Percentiles rank a stretch among this genome's conserved stretches.
Evolutionary conservation across 306 rosid genomes (phyloP).

Genomic region (Medicago truncatula): MtrunA17r5.0-ANR NC_053049.1:47391001-47391500

Average conservation of each 20-base stretch:
- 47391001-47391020: not conserved
- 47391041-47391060: not conserved
- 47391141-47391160: slow-evolving; percentile 36
- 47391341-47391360: slow-evolving; percentile 22
- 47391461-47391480: not conserved
- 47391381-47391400: slow-evolving; percentile 35
- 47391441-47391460: not conserved
- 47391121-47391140: slow-evolving; percentile 56
- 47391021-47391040: not conserved
- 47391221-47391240: slow-evolving; percentile 30
- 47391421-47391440: not conserved
- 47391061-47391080: slow-evolving; percentile 19
- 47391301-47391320: slow-evolving; percentile 6
- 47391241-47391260: slow-evolving; percentile 34
- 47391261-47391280: not conserved
- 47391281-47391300: slow-evolving; percentile 21
- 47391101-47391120: slow-evolving; percentile 41
- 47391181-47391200: slow-evolving; percentile 24
- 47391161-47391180: slow-evolving; percentile 23
- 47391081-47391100: slow-evolving; percentile 6
- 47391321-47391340: slow-evolving; percentile 39
- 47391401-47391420: slow-evolving; percentile 30
- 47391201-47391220: slow-evolving; percentile 27
- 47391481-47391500: slow-evolving; percentile 13
- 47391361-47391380: slow-evolving; percentile 13